phyloP scores from a whole-genome alignment of 345 rosid species.

The Psidium guajava region DNA sequence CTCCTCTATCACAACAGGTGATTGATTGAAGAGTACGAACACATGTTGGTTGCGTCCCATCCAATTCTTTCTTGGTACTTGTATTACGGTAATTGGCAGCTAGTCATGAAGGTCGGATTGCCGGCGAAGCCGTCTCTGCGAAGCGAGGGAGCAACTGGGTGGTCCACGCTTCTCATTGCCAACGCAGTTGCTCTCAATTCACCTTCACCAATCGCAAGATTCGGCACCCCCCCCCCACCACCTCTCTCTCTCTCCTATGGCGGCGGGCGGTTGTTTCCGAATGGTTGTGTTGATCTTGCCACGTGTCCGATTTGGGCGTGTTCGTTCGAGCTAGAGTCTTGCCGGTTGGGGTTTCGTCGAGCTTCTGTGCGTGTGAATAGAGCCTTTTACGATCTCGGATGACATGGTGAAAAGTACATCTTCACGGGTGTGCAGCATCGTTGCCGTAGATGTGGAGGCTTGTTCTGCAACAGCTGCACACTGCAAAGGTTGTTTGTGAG shows the following conservation, averaged over 20 bases:
- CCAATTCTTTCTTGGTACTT: too few relatives aligned
- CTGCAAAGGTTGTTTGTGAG: slow-evolving; percentile 70
- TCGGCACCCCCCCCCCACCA: too few relatives aligned
- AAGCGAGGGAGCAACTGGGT: slow-evolving; percentile 58
- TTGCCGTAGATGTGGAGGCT: slow-evolving; percentile 87
- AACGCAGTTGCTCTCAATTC: slow-evolving; percentile 86
- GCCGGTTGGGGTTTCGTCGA: background rate
- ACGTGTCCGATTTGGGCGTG: background rate
- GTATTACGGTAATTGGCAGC: too few relatives aligned
- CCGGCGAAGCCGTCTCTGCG: too few relatives aligned
- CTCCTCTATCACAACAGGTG: too few relatives aligned
- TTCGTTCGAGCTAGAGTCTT: too few relatives aligned
- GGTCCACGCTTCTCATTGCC: slow-evolving; percentile 82
- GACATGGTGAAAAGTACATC: background rate
- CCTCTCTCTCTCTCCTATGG: background rate
- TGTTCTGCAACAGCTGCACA: slow-evolving; percentile 70
- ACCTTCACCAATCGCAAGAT: slow-evolving; percentile 99
- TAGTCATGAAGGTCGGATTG: too few relatives aligned
- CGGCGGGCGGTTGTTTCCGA: background rate
- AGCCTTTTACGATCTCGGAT: background rate
- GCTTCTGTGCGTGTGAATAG: background rate
- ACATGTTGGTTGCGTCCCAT: too few relatives aligned
- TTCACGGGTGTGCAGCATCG: slow-evolving; percentile 57
- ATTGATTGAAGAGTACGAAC: too few relatives aligned
- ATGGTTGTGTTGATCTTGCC: background rate